Evolutionary conservation across 805 yeast genomes (phyloP), one percentile per base, ranked within the genome.

Genomic region (Torulaspora indica): DNA sequence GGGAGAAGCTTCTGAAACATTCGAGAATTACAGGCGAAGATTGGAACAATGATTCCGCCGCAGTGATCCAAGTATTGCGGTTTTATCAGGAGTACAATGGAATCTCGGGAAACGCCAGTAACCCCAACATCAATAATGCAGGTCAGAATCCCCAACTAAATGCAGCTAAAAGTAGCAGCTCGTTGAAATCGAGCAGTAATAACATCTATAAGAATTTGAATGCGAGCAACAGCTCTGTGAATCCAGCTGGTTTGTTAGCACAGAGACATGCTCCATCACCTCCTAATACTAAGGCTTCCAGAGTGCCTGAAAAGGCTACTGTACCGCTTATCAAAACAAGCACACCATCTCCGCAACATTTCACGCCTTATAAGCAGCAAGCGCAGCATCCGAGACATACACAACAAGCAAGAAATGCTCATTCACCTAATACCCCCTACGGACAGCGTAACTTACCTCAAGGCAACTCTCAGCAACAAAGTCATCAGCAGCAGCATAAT

Each of bases 11-110:
- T 35, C 74, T 93, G 37, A 77, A 82, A 38, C 89, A 89, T 17
- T 85, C 93, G 44, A 91, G 96, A 43, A 89, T 93, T 52, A 85
- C 96, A 3, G 82, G 81, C 47, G 91, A 83, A 55, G 99, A 93
- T 59, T 93, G 90, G 76, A 80, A 84, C 58, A 86, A 85, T 52
- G 90, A 93, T 63, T 97, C 98, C 0, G 90, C 87, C 57, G 98
- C 96, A 0, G 96, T 93, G 15, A 85, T 85, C 68, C 95, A 88
- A 59, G 95, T 87, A 28, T 81, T 88, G 43, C 90, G 86, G 41
- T 88, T 88, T 59, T 87, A 87, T 47, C 75, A 71, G 47, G 74
- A 70, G 51, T 72, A 65, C 42, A 64, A 61, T 47, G 67, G 62
- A 33, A 49, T 54, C 12, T 59, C 49, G 5, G 49, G 51, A 31